phyloP scores from a whole-genome alignment of 345 rosid genomes.

The Eucalyptus erythrocorys region DNA sequence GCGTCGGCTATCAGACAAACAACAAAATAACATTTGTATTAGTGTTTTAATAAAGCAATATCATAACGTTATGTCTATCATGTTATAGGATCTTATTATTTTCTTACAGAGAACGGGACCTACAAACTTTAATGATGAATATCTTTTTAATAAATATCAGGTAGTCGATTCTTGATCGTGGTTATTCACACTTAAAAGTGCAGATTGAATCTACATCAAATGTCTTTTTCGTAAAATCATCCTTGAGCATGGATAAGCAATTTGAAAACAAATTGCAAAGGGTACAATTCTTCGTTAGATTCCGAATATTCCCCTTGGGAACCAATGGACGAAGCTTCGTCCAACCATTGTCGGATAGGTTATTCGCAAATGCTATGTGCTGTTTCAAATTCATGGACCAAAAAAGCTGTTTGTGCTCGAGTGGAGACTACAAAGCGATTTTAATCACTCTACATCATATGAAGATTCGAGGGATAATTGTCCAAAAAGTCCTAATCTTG shows the following conservation, averaged over 20 bases:
- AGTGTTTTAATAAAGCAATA: background rate
- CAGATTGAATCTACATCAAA: background rate
- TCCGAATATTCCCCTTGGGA: background rate
- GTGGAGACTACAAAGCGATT: background rate
- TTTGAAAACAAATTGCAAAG: background rate
- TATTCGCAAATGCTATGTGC: background rate
- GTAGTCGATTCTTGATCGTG: background rate
- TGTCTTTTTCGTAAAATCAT: background rate
- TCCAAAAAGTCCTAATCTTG: background rate
- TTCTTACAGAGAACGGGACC: background rate
- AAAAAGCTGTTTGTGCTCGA: background rate
- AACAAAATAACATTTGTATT: background rate
- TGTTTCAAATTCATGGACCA: background rate
- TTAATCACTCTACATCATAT: background rate
- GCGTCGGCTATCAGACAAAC: background rate
- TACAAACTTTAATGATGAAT: too few species aligned
- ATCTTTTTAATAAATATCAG: background rate
- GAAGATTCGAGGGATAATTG: background rate
- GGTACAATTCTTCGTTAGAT: background rate
- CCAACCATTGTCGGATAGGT: background rate
- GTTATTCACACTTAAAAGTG: background rate
- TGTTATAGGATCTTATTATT: background rate
- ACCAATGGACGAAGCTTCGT: background rate
- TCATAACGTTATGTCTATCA: background rate
- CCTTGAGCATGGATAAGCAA: background rate